Evolutionary conservation across 352 stramenopile species (phyloP), one percentile per base, ranked within the genome.

Genomic region (Pythium brassicae): DNA sequence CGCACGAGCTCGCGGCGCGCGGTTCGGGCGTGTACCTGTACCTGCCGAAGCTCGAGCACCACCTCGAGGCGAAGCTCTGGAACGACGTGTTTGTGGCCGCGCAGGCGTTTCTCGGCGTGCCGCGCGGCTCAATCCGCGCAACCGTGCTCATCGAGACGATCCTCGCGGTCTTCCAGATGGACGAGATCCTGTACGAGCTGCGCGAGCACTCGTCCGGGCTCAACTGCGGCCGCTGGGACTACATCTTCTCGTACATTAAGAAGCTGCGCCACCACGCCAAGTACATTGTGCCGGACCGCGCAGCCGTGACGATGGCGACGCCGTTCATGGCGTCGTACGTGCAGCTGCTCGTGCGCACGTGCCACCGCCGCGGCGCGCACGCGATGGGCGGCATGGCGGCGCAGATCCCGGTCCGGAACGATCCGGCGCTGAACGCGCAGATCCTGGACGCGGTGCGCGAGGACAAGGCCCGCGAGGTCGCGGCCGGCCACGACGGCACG

Each of bases 181-280:
- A 99, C 57, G 96, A 98, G 58, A 92, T 94, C 53, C 74, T 98
- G 45, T 98, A 98, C 68, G 94, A 98, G 69, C 76, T 99, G 48
- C 86, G 89, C 35, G 81, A 98, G 56, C 95, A 99, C 79, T 98
- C 89, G 42, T 81, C 94, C 27, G 96, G 95, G n/a, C 77, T 99
- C 42, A 99, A 99, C 74, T 98, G 94, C 62, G 96, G 96, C 27
- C 89, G 95, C 52, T 99, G 94, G 94, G 95, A 98, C 76, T 98
- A 98, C 68, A 94, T 98, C 44, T 98, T 98, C 70, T 97, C 87
- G 34, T 98, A 97, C 75, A 98, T 98, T 65, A 98, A 98, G 74
- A 95, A 96, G 72, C 85, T 98, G 49, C 92, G 93, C 64, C 88
- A 89, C 65, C 89, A 97, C 66, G 40, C 63, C n/a, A 75, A 94